Percentiles rank a stretch among this genome's conserved stretches.
Evolutionary conservation across 1,284 basidiomycete species (phyloP).

Genomic region (Melampsora medusae): DNA sequence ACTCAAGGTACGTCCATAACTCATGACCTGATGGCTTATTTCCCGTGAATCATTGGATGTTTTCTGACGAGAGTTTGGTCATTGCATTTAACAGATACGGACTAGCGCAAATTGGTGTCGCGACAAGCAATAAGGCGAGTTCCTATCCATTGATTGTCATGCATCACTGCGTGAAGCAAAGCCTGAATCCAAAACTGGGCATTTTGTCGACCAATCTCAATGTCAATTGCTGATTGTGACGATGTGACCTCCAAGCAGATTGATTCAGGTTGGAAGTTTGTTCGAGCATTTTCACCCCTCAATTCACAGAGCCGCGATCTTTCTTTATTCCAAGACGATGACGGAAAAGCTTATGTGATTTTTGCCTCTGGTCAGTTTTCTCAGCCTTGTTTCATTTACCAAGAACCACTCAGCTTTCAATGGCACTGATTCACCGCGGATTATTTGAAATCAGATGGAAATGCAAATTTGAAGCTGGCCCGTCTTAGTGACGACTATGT

Average conservation of each 20-base stretch:
- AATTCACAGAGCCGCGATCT: constrained; percentile 65
- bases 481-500: constrained; percentile 63
- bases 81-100: constrained; percentile 60
- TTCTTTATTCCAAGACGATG: constrained; percentile 61
- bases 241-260: background rate
- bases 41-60: background rate
- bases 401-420: too few species aligned
- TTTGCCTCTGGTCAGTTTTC: constrained; percentile 64
- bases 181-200: background rate
- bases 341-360: constrained; percentile 61
- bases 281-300: constrained; percentile 62
- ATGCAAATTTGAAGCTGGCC: constrained; percentile 68
- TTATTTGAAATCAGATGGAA: constrained; percentile 58
- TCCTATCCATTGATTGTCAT: constrained; percentile 55
- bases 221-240: background rate
- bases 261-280: constrained; percentile 60
- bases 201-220: background rate
- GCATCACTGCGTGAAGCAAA: too few species aligned
- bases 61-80: background rate
- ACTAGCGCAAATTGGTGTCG: constrained; percentile 65
- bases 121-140: constrained; percentile 63
- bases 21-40: too few species aligned
- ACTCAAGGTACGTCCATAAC: too few species aligned
- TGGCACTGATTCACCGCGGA: too few species aligned
- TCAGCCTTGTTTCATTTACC: background rate